A percentile compares a stretch with the other conserved stretches of the same genome.
These are phyloP conservation scores for Cylindrotheca closterium DNA, from an alignment of 108 stramenopile genomes.

Conservation along the genomic window DNA sequence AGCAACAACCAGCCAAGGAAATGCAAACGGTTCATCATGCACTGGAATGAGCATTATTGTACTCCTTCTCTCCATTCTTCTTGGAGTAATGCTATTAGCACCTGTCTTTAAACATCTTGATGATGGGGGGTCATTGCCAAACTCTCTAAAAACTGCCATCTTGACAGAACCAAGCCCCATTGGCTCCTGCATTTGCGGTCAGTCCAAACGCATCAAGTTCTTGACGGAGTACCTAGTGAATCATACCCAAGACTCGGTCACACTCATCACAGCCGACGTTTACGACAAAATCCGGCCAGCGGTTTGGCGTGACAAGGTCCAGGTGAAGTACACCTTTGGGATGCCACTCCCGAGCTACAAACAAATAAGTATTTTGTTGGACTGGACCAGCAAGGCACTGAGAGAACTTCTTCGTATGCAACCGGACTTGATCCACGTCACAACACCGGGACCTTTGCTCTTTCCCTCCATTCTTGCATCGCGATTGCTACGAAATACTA, in stretches of 20 bases:
- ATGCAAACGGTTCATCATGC: too few species aligned
- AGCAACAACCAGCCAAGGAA: too few species aligned
- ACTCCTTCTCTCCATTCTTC: too few species aligned
- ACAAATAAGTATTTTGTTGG: conserved; percentile 29
- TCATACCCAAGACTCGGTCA: conserved; percentile 53
- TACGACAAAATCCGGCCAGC: conserved; percentile 30
- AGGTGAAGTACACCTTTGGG: conserved; percentile 41
- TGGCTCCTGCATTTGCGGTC: conserved; percentile 86
- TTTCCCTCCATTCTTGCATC: conserved; percentile 47
- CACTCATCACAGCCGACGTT: conserved; percentile 81
- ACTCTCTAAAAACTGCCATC: conserved; percentile 35
- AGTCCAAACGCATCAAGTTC: conserved; percentile 89
- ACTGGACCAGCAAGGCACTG: conserved; percentile 21
- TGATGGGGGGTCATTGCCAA: neutral
- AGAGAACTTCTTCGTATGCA: conserved; percentile 12
- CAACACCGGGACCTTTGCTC: conserved; percentile 64
- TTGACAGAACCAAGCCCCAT: conserved; percentile 75
- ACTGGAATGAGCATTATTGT: too few species aligned
- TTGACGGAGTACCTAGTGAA: conserved; percentile 62
- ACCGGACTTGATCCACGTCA: conserved; percentile 79
- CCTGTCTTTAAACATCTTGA: too few species aligned
- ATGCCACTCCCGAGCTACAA: conserved; percentile 50
- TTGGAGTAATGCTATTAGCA: too few species aligned
- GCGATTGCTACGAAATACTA: conserved; percentile 30
- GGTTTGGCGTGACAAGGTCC: too few species aligned